Conservation (phyloP, 192 early-diverging fungal species). For the Backusella sp. region DNA sequence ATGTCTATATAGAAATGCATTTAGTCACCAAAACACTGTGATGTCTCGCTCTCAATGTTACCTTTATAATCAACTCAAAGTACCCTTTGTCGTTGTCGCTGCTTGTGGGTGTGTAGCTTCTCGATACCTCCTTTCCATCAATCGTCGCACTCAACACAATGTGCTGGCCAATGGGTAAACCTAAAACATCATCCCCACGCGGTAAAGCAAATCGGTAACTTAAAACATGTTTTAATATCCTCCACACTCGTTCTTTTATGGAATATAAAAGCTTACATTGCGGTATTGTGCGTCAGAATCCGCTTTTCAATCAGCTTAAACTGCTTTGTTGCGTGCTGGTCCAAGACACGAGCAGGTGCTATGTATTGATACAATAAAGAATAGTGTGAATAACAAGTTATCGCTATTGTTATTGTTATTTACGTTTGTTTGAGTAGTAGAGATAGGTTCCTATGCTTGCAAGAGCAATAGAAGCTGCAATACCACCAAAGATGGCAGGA, state of each 20-base stretch:
- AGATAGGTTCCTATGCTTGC: conserved; percentile 4
- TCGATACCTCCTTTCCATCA: conserved; percentile 20
- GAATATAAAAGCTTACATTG: conserved; percentile 13
- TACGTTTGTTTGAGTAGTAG: neutral
- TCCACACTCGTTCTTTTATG: neutral
- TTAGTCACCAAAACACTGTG: neutral
- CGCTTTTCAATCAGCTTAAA: conserved; percentile 18
- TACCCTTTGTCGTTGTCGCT: conserved; percentile 45
- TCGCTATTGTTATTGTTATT: neutral
- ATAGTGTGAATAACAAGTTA: neutral
- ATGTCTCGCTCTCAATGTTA: neutral
- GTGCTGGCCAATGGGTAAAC: conserved; percentile 82
- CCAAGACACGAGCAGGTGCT: conserved; percentile 14
- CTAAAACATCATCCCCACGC: conserved; percentile 53
- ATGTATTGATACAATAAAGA: neutral
- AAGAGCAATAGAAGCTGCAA: conserved; percentile 5
- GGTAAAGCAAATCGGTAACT: conserved; percentile 86
- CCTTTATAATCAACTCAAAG: conserved; percentile 75
- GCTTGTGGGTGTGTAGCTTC: conserved; percentile 66
- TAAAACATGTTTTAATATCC: neutral
- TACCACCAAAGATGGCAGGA: conserved; percentile 7
- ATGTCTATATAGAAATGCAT: conserved; percentile 30
- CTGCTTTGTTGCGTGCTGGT: conserved; percentile 21
- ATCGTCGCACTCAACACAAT: conserved; percentile 20
- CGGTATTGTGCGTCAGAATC: conserved; percentile 16